These are phyloP conservation scores for Dimocarpus longan DNA, from an alignment of 345 rosid genomes.

Conservation along the genomic window DNA sequence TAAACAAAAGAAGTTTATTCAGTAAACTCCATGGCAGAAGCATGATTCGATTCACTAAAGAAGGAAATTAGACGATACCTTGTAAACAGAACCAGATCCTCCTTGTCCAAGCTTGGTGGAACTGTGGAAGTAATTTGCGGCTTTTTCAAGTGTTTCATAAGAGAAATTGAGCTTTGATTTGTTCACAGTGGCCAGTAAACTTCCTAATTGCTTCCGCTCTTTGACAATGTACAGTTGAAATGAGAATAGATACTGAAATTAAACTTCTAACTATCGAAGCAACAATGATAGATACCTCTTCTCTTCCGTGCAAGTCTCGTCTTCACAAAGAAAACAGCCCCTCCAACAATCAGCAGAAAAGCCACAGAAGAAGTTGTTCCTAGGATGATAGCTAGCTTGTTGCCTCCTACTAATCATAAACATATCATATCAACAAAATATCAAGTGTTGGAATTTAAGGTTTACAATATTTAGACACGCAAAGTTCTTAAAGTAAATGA, in stretches of 20 bases:
- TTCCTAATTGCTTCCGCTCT: constrained; percentile 75
- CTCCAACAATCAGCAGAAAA: constrained; percentile 43
- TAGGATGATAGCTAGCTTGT: constrained; percentile 49
- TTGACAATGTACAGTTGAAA: constrained; percentile 20
- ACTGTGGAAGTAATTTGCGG: constrained; percentile 68
- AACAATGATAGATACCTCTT: constrained; percentile 43
- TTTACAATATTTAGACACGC: too few relatives aligned
- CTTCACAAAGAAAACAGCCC: constrained; percentile 41
- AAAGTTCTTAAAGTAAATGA: too few relatives aligned
- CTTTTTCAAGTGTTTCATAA: constrained; percentile 78
- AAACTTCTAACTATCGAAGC: not conserved
- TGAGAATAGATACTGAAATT: not conserved
- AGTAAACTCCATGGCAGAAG: constrained; percentile 7
- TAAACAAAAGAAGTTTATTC: not conserved
- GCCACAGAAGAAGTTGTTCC: constrained; percentile 57
- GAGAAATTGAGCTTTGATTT: constrained; percentile 75
- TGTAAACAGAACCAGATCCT: constrained; percentile 90
- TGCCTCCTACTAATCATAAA: constrained; percentile 40
- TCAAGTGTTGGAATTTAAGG: not conserved
- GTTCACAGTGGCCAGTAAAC: constrained; percentile 48
- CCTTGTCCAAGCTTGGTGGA: constrained; percentile 89
- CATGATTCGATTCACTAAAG: not conserved
- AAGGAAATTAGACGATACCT: constrained; percentile 37
- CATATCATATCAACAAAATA: constrained; percentile 1
- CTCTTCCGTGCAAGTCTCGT: constrained; percentile 46